Percentiles rank a stretch among this genome's conserved stretches.
These are phyloP conservation scores for Inga leiocalycina DNA, from an alignment of 306 rosid genomes.

Conservation along the genomic window DNA sequence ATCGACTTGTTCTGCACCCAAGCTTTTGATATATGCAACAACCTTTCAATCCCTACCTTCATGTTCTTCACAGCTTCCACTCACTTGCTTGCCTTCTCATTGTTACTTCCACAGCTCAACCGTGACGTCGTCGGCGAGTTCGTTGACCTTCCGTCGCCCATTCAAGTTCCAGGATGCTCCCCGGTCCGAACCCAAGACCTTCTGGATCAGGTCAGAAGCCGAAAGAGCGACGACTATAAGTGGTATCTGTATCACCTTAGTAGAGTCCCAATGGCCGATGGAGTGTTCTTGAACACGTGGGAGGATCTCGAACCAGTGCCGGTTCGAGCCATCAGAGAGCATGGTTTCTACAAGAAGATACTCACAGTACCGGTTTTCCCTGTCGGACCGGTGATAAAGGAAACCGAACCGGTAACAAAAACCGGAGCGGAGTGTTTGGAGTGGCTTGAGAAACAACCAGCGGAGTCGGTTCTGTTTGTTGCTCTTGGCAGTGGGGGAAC, in stretches of 20 bases:
- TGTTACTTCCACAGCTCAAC: constrained; percentile 40
- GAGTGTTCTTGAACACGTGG: constrained; percentile 45
- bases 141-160: constrained; percentile 46
- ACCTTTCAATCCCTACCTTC: constrained; percentile 46
- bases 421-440: constrained; percentile 22
- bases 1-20: constrained; percentile 48
- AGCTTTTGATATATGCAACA: constrained; percentile 40
- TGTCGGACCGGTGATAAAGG: constrained; percentile 42
- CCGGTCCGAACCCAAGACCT: constrained; percentile 41
- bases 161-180: constrained; percentile 40
- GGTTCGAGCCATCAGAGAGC: constrained; percentile 34
- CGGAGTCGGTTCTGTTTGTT: constrained; percentile 42
- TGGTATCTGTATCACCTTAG: constrained; percentile 34
- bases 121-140: constrained; percentile 40
- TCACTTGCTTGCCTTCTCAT: constrained; percentile 36
- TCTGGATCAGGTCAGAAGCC: constrained; percentile 26
- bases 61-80: constrained; percentile 44
- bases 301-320: constrained; percentile 43
- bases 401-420: constrained; percentile 9
- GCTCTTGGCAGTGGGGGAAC: constrained; percentile 49
- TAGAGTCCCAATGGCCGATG: constrained; percentile 35
- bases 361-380: constrained; percentile 31
- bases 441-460: constrained; percentile 52
- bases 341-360: constrained; percentile 28
- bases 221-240: constrained; percentile 37